A percentile compares a stretch with the other conserved stretches of the same genome.
Evolutionary conservation across 2,329 filamentous ascomycete species (phyloP).

Genomic region (Aspergillus intermedius): DNA sequence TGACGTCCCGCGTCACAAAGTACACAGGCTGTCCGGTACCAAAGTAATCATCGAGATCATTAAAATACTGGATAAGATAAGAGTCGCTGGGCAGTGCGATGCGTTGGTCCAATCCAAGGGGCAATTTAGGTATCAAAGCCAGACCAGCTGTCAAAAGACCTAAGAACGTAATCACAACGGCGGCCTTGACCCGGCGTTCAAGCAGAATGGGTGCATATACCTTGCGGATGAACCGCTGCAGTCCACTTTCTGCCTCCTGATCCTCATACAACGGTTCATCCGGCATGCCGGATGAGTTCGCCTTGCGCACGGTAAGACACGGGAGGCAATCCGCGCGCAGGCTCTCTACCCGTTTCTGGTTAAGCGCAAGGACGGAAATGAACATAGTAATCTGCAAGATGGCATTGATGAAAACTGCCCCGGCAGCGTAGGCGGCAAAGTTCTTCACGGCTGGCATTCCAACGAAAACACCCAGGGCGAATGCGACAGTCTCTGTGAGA

Average conservation of each 20-base stretch:
- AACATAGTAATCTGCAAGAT: slow-evolving; percentile 97
- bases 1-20: slow-evolving; percentile 79
- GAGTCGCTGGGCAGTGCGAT: slow-evolving; percentile 91
- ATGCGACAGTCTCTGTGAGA: slow-evolving; percentile 88
- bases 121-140: slow-evolving; percentile 73
- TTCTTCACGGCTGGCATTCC: slow-evolving; percentile 98
- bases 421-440: slow-evolving; percentile 93
- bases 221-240: slow-evolving; percentile 87
- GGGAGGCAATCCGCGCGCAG: slow-evolving; percentile 87
- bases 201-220: slow-evolving; percentile 78
- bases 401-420: slow-evolving; percentile 94
- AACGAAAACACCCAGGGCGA: slow-evolving; percentile 85
- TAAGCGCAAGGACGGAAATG: slow-evolving; percentile 80
- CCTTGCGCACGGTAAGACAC: slow-evolving; percentile 73
- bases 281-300: slow-evolving; percentile 59
- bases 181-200: slow-evolving; percentile 70
- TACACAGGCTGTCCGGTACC: slow-evolving; percentile 90
- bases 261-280: slow-evolving; percentile 63
- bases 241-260: slow-evolving; percentile 67
- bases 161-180: slow-evolving; percentile 72
- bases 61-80: slow-evolving; percentile 93
- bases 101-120: slow-evolving; percentile 86
- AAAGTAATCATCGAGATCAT: slow-evolving; percentile 90
- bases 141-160: slow-evolving; percentile 80
- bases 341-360: slow-evolving; percentile 84